Evolutionary conservation across 768 basidiomycete genomes (phyloP), one percentile per base, ranked within the genome.

Genomic region (Kwoniella dejecticola): DNA sequence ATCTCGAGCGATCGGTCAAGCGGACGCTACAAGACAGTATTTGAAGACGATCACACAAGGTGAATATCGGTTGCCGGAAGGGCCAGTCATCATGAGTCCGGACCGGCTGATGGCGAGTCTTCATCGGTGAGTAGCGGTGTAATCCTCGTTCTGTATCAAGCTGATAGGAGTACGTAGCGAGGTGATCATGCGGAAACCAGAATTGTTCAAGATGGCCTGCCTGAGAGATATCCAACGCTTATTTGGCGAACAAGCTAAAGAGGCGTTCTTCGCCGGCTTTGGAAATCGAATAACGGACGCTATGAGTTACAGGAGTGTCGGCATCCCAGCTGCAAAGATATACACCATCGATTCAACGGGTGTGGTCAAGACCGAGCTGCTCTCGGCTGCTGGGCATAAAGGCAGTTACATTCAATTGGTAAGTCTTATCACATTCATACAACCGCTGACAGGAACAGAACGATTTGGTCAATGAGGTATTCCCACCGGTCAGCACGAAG

Each of bases 201-300:
- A 99, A 75, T 85, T 98, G n/a, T 99, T 99, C 85, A 99, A 99
- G 81, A 99, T 99, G 96, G 93, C 95, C 1, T 97, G 94, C 80
- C 81, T 98, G 60, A 85, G 93, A 42, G 96, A 98, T 80, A 95
- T 98, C 55, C 90, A 90, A 67, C 83, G 92, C 21, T 78, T 98
- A 5, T 99, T 97, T 73, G 89, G 89, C 4, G 46, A 26, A 1
- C 57, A 69, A 82, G 27, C 80, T 82, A 30, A 82, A 84, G 65
- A 88, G 85, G 66, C 93, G 0, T 99, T 98, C 81, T 98, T 94
- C 74, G 91, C 92, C 38, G 96, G 96, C 1, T 99, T 99, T 76
- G 96, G 96, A 5, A 99, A 99, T 74, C 86, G 95, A 31, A 97
- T 98, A 69, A 98, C 96, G 15, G 96, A 99, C 79, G 96, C 96